Base-by-base conservation (phyloP, 805 yeast species). In the Spathaspora boniae region DNA sequence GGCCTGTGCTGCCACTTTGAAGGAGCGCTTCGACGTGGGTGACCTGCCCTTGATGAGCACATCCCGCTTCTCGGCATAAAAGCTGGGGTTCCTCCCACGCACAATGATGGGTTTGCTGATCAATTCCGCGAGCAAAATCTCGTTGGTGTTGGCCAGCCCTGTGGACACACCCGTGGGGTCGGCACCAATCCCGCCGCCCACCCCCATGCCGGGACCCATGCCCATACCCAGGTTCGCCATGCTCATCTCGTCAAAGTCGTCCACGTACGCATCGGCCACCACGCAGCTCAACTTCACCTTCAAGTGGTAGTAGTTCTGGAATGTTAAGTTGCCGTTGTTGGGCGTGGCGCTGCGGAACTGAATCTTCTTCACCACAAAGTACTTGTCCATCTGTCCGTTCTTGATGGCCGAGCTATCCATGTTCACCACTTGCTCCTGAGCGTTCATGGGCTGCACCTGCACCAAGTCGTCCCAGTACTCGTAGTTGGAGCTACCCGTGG, bases 41-140 rank as follows among this genome's bases (percentile, higher is more conserved):
- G 51, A 36, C 31, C 60, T 41, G 4, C 54, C 52, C 34, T 53
- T 51, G 24, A 77, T 66, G 33, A 68, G 47, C 15, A 74, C 53
- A 46, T 76, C 80, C 32, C 73, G 70, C 37, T 77, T 56, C 38
- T 73, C 76, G 22, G 68, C 65, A 46, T 76, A 77, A 42, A 77
- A 78, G n/a, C 75, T 65, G 3, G 83, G 82, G 44, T 77, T 78
- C 34, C 82, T 53, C 3, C 83, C 83, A 42, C 83, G 54, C 6
- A 77, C 82, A 9, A 74, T 72, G 3, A 78, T 70, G 1, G 79
- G 79, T 22, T 68, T 59, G 40, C 60, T 60, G 5, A 47, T 44
- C 17, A 62, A 43, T 33, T 62, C 68, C 37, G 48, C 46, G 16
- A 62, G 41, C 4, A 45, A 44, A 4, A 61, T 49, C 37, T 62